Conservation (phyloP, 2,329 filamentous ascomycete species). For the Ceratocystis albifundus region DNA sequence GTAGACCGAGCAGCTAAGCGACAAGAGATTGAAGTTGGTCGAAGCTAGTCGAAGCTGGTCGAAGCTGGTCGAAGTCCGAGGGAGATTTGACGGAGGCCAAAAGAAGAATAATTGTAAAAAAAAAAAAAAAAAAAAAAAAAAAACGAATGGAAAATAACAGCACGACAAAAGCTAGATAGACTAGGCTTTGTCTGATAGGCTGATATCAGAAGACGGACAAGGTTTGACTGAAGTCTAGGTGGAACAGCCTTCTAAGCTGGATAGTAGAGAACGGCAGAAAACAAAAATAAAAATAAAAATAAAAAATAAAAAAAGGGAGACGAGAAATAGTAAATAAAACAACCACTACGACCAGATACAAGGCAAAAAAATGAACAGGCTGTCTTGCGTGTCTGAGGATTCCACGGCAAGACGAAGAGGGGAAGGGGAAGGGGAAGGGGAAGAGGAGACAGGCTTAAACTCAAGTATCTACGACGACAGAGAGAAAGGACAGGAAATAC, state of each 20-base stretch:
- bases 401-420: not conserved
- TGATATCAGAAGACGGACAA: no score
- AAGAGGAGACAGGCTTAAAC: not conserved
- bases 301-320: not conserved
- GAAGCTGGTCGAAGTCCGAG: not conserved
- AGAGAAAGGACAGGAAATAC: not conserved
- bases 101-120: not conserved
- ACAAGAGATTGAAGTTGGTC: conserved; percentile 8
- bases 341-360: not conserved
- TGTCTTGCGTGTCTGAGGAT: not conserved
- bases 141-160: not conserved
- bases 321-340: not conserved
- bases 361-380: conserved; percentile 4
- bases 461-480: not conserved
- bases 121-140: not conserved
- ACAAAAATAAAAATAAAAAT: no score
- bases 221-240: no score
- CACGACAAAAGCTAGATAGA: no score
- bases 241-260: no score
- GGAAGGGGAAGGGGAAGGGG: not conserved
- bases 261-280: not conserved
- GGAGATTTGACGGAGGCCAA: not conserved
- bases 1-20: not conserved
- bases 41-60: conserved; percentile 9
- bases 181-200: no score